Conservation (phyloP, 2,329 filamentous ascomycete genomes). For the Thelonectria rubi region DNA sequence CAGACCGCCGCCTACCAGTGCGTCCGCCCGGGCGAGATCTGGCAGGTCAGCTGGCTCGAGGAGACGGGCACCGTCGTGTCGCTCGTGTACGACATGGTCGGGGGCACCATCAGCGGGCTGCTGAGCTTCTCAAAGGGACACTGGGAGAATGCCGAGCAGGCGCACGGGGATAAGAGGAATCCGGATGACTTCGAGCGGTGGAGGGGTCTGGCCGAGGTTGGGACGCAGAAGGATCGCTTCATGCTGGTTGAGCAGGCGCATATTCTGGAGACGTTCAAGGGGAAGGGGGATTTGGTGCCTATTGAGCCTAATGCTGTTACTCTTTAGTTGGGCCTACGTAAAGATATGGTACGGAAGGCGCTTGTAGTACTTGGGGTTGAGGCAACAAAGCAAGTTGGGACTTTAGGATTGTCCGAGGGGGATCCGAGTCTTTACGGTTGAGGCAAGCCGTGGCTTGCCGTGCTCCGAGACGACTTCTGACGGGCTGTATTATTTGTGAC, state of each 20-base stretch:
- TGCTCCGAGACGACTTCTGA: too few relatives aligned
- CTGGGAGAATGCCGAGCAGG: constrained; percentile 60
- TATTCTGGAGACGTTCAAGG: constrained; percentile 59
- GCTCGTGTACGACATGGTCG: constrained; percentile 63
- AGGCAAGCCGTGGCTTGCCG: too few relatives aligned
- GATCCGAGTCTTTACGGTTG: too few relatives aligned
- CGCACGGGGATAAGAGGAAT: constrained; percentile 66
- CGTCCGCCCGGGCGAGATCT: constrained; percentile 64
- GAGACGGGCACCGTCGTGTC: constrained; percentile 67
- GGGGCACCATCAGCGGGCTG: constrained; percentile 59
- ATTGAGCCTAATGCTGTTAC: constrained; percentile 47
- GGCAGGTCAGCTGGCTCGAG: constrained; percentile 69
- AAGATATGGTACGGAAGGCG: too few relatives aligned
- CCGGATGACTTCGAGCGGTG: constrained; percentile 60
- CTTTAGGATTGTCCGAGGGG: too few relatives aligned
- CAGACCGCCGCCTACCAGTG: constrained; percentile 66
- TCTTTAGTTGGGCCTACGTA: too few relatives aligned
- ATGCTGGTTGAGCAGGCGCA: constrained; percentile 64
- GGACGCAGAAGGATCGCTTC: constrained; percentile 58
- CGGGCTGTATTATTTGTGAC: too few relatives aligned
- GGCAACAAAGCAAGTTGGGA: too few relatives aligned
- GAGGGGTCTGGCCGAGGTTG: constrained; percentile 58
- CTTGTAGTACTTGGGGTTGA: too few relatives aligned
- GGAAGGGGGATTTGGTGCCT: constrained; percentile 56
- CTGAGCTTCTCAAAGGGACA: constrained; percentile 64